Percentiles rank a stretch among this genome's conserved stretches.
phyloP scores from a whole-genome alignment of 192 early-diverging fungal species.

The Pilobolus umbonatus region DNA sequence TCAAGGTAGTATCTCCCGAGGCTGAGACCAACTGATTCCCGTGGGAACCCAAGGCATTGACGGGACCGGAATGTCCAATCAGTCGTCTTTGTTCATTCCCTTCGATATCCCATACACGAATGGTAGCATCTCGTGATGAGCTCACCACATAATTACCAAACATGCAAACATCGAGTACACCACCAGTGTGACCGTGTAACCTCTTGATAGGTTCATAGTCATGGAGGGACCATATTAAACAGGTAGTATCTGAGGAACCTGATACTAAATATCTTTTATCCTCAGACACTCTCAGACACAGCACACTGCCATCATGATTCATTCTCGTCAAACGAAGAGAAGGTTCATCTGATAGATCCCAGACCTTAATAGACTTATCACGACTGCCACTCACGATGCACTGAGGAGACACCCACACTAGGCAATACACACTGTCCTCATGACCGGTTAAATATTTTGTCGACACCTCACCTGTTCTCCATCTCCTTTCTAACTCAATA shows the following conservation, averaged over 20 bases:
- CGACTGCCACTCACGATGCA: slow-evolving; percentile 76
- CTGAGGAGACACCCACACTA: slow-evolving; percentile 73
- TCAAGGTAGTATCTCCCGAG: slow-evolving; percentile 77
- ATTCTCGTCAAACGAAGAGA: slow-evolving; percentile 44
- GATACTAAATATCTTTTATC: slow-evolving; percentile 62
- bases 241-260: slow-evolving; percentile 81
- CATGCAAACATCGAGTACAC: slow-evolving; percentile 87
- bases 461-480: slow-evolving; percentile 42
- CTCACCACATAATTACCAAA: slow-evolving; percentile 68
- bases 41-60: slow-evolving; percentile 86
- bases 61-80: slow-evolving; percentile 85
- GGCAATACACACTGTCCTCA: slow-evolving; percentile 83
- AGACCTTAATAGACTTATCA: slow-evolving; percentile 76
- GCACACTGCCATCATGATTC: slow-evolving; percentile 66
- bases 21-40: slow-evolving; percentile 75
- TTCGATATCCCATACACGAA: slow-evolving; percentile 78
- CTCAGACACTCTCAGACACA: slow-evolving; percentile 78
- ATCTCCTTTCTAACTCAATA: slow-evolving; percentile 52
- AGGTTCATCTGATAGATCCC: slow-evolving; percentile 64
- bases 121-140: slow-evolving; percentile 90
- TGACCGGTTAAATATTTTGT: slow-evolving; percentile 69
- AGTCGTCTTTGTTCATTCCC: slow-evolving; percentile 63
- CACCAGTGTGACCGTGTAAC: slow-evolving; percentile 69
- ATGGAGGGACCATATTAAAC: slow-evolving; percentile 71
- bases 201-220: slow-evolving; percentile 40